Evolutionary conservation across 768 basidiomycete species (phyloP).

Genomic region (Atractiella rhizophila): DNA sequence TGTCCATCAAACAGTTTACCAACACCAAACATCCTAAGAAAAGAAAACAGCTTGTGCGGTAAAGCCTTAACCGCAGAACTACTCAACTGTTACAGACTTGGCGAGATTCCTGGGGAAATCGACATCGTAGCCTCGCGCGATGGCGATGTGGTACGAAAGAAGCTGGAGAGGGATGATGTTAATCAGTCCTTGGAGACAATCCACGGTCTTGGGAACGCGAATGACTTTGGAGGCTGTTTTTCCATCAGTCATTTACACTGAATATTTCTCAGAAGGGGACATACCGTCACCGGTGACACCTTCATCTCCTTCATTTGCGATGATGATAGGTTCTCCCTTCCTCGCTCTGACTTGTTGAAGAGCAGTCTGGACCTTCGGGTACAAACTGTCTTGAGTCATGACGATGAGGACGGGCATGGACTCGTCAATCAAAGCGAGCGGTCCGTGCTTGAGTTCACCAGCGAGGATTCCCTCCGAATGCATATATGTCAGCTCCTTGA

Average conservation of each 20-base stretch:
- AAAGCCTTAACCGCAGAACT: no score
- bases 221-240: slow-evolving; percentile 73
- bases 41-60: no score
- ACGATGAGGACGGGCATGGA: slow-evolving; percentile 75
- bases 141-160: slow-evolving; percentile 81
- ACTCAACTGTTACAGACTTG: slow-evolving; percentile 11
- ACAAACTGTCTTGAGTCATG: slow-evolving; percentile 95
- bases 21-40: no score
- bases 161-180: slow-evolving; percentile 94
- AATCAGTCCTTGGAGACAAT: slow-evolving; percentile 77
- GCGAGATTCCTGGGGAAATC: slow-evolving; percentile 84
- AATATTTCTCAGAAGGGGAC: no score
- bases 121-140: slow-evolving; percentile 87
- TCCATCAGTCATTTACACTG: no score
- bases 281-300: slow-evolving; percentile 36
- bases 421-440: slow-evolving; percentile 89
- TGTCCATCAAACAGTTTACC: no score
- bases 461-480: slow-evolving; percentile 77
- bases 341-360: slow-evolving; percentile 92
- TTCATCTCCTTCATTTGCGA: slow-evolving; percentile 80
- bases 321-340: slow-evolving; percentile 78
- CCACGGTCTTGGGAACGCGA: slow-evolving; percentile 79
- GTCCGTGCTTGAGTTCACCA: slow-evolving; percentile 95
- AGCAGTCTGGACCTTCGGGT: slow-evolving; percentile 92
- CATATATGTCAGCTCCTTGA: slow-evolving; percentile 64